A percentile compares a stretch with the other conserved stretches of the same genome.
Evolutionary conservation across 371 early-diverging fungal species (phyloP).

Genomic region (Mucor racemosus): DNA sequence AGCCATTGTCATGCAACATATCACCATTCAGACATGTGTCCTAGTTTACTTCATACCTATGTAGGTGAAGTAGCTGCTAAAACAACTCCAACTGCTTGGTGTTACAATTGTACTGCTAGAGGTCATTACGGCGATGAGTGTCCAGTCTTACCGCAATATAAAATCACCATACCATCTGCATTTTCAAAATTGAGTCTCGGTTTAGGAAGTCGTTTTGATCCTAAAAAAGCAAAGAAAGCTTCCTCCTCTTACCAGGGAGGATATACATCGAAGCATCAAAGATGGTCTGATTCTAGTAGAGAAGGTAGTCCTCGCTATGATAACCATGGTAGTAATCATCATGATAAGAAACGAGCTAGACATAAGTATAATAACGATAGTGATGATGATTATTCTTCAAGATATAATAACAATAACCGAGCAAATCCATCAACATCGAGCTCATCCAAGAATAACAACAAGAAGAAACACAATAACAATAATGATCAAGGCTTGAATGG

Average conservation of each 20-base stretch:
- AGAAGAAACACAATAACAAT: not conserved
- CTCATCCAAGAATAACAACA: not conserved
- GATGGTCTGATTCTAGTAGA: conserved; percentile 16
- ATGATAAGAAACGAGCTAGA: not conserved
- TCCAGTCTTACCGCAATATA: conserved; percentile 8
- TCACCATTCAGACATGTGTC: conserved; percentile 20
- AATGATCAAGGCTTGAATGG: conserved; percentile 6
- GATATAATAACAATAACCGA: not conserved
- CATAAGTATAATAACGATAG: not conserved
- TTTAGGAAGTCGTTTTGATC: conserved; percentile 7
- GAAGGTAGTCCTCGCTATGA: conserved; percentile 15
- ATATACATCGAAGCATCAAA: not conserved
- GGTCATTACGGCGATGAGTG: conserved; percentile 36
- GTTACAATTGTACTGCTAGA: conserved; percentile 21
- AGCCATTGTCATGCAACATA: conserved; percentile 6
- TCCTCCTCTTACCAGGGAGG: not conserved
- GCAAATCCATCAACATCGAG: not conserved
- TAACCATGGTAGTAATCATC: not conserved
- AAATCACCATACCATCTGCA: conserved; percentile 9
- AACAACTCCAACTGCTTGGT: conserved; percentile 3
- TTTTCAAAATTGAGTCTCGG: conserved; percentile 18
- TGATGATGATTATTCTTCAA: not conserved
- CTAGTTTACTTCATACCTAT: conserved; percentile 17
- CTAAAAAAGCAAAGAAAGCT: conserved; percentile 8
- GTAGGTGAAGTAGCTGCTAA: not conserved